Evolutionary conservation across 495 filamentous ascomycete species (phyloP).

Genomic region (Mytilinidion resinicola): DNA sequence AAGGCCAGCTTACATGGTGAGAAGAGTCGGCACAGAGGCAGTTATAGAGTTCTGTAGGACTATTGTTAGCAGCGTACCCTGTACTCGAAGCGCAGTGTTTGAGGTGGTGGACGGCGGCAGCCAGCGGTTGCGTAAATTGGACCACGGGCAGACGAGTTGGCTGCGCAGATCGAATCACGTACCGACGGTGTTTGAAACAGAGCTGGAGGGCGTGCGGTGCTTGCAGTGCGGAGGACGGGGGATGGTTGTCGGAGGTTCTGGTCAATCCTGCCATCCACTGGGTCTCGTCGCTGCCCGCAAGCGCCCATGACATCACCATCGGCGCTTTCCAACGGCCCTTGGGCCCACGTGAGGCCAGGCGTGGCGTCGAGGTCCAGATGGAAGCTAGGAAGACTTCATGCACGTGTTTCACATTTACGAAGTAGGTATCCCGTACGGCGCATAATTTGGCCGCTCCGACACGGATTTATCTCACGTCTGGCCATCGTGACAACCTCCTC

Average conservation of each 20-base stretch:
- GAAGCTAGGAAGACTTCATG: too few species aligned
- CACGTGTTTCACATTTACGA: too few species aligned
- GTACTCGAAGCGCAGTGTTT: neutral
- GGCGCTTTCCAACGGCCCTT: too few species aligned
- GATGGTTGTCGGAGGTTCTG: neutral
- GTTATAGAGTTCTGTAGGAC: constrained; percentile 21
- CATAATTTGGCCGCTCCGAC: too few species aligned
- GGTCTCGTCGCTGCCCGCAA: too few species aligned
- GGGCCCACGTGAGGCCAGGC: too few species aligned
- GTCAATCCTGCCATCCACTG: too few species aligned
- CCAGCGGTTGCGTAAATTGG: constrained; percentile 7
- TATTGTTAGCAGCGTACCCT: constrained; percentile 22
- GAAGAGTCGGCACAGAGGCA: constrained; percentile 13
- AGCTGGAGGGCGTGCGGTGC: neutral
- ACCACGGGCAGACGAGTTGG: neutral
- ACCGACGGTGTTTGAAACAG: constrained; percentile 3
- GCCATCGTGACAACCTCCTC: too few species aligned
- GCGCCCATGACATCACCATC: too few species aligned
- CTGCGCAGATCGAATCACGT: neutral
- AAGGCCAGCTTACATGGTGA: constrained; percentile 38
- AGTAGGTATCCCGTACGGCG: too few species aligned
- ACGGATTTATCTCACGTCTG: too few species aligned
- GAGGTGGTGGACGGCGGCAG: neutral
- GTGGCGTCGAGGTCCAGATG: too few species aligned
- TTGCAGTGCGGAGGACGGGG: constrained; percentile 1